Evolutionary conservation across 371 early-diverging fungal genomes (phyloP).

Genomic region (Dichotomocladium elegans): DNA sequence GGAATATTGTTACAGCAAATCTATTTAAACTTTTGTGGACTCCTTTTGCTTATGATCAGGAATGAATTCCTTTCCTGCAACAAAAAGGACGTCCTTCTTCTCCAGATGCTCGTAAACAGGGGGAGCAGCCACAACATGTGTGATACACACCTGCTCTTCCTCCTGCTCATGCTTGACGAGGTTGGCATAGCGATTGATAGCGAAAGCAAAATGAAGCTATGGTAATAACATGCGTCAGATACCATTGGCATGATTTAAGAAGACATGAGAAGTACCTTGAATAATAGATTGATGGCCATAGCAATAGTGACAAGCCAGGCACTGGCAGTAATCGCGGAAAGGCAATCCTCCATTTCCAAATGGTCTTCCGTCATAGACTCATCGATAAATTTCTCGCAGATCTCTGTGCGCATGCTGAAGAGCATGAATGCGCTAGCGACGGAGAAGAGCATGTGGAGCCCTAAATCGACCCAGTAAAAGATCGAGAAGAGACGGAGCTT

Average conservation of each 20-base stretch:
- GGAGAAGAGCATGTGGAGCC: slow-evolving; percentile 34
- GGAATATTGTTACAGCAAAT: no score
- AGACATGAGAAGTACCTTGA: slow-evolving; percentile 28
- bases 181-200: slow-evolving; percentile 32
- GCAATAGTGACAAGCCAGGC: slow-evolving; percentile 31
- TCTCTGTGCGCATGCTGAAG: slow-evolving; percentile 29
- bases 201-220: slow-evolving; percentile 42
- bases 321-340: slow-evolving; percentile 22
- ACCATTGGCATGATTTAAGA: no score
- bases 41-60: slow-evolving; percentile 39
- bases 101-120: slow-evolving; percentile 12
- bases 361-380: slow-evolving; percentile 15
- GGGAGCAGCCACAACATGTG: slow-evolving; percentile 22
- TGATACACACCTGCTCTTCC: not conserved
- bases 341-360: slow-evolving; percentile 37
- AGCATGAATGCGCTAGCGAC: slow-evolving; percentile 29
- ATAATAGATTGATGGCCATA: slow-evolving; percentile 34
- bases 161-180: slow-evolving; percentile 17
- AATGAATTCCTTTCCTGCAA: slow-evolving; percentile 42
- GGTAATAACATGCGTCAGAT: not conserved
- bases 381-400: slow-evolving; percentile 32
- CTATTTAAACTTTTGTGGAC: no score
- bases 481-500: slow-evolving; percentile 31
- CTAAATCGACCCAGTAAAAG: slow-evolving; percentile 42
- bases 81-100: slow-evolving; percentile 23